Percentiles rank a stretch among this genome's conserved stretches.
Conservation (phyloP, 352 stramenopile species). For the Phytopythium helicoides region DNA sequence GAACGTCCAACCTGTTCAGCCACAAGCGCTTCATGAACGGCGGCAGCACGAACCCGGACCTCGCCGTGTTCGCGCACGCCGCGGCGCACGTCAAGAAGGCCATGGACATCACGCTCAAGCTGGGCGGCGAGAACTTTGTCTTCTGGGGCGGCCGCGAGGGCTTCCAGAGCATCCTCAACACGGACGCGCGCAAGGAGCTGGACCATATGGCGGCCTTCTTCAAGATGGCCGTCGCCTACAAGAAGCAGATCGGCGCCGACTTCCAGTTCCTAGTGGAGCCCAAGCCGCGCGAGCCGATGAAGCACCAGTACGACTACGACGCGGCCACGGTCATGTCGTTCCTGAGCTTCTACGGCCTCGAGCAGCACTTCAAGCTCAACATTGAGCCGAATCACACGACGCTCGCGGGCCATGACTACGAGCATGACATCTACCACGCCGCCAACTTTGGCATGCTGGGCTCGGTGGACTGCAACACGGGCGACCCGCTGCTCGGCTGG, state of each 20-base stretch:
- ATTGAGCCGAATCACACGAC: constrained; percentile 89
- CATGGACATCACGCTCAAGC: constrained; percentile 80
- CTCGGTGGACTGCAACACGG: constrained; percentile 86
- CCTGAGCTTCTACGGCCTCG: constrained; percentile 67
- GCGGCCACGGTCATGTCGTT: constrained; percentile 84
- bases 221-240: constrained; percentile 80
- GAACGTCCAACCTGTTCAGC: constrained; percentile 80
- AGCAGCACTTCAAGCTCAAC: constrained; percentile 87
- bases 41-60: constrained; percentile 78
- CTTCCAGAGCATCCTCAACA: constrained; percentile 83
- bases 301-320: constrained; percentile 91
- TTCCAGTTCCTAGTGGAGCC: constrained; percentile 83
- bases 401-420: constrained; percentile 80
- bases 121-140: constrained; percentile 84
- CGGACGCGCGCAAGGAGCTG: constrained; percentile 67
- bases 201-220: constrained; percentile 85
- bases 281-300: constrained; percentile 84
- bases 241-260: constrained; percentile 63
- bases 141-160: constrained; percentile 87
- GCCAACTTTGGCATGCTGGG: constrained; percentile 74
- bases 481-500: constrained; percentile 39
- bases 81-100: constrained; percentile 83
- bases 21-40: constrained; percentile 86
- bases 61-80: constrained; percentile 75
- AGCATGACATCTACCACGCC: constrained; percentile 83